These are phyloP conservation scores for Rhodotorula sp. DNA, from an alignment of 1,284 basidiomycete genomes.

Conservation along the genomic window DNA sequence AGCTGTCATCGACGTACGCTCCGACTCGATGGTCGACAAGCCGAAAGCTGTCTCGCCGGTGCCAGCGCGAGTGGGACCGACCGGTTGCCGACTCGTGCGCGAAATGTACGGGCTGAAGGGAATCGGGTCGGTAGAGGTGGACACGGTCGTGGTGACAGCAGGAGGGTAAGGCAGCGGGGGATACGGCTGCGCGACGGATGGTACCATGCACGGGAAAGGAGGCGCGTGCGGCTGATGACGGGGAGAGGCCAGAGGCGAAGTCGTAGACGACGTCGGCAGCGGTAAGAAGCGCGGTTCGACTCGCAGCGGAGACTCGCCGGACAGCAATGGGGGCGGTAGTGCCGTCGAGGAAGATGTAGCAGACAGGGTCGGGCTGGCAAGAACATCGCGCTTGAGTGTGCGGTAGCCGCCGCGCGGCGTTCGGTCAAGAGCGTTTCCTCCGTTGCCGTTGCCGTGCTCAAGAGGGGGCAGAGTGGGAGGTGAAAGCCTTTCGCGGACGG, in stretches of 20 bases:
- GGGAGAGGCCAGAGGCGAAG: constrained; percentile 25
- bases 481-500: background rate
- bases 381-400: background rate
- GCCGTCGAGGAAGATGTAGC: constrained; percentile 13
- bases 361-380: constrained; percentile 14
- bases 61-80: background rate
- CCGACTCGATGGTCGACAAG: background rate
- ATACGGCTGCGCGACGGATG: background rate
- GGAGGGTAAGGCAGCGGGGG: constrained; percentile 30
- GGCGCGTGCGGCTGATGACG: background rate
- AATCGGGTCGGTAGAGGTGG: constrained; percentile 16
- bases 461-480: background rate
- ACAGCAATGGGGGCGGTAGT: constrained; percentile 2
- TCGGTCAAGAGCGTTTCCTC: background rate
- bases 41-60: background rate
- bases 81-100: constrained; percentile 4
- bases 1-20: background rate
- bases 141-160: background rate
- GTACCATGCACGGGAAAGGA: constrained; percentile 5
- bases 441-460: no score
- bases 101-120: constrained; percentile 4
- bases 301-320: background rate
- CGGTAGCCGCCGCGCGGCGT: background rate
- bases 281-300: constrained; percentile 29
- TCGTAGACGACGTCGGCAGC: constrained; percentile 17